A percentile compares a stretch with the other conserved stretches of the same genome.
Conservation (phyloP, 352 stramenopile genomes). For the Phytophthora pinifolia region DNA sequence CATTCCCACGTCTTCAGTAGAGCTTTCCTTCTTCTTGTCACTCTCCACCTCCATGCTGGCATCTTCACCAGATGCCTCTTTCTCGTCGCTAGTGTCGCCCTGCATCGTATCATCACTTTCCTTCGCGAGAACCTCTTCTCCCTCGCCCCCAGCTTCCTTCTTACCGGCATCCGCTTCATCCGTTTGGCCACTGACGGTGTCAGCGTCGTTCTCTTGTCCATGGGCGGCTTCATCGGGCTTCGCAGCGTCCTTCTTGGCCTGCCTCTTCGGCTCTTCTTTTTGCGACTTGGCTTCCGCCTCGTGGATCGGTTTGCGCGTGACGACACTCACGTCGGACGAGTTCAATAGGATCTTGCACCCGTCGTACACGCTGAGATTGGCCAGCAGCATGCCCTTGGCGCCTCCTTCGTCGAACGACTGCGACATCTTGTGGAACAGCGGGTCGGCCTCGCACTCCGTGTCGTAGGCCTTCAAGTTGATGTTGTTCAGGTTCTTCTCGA, state of each 20-base stretch:
- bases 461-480: slow-evolving; percentile 89
- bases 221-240: slow-evolving; percentile 12
- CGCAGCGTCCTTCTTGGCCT: slow-evolving; percentile 10
- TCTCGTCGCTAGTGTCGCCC: slow-evolving; percentile 1
- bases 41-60: slow-evolving; percentile 3
- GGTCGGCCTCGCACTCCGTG: slow-evolving; percentile 86
- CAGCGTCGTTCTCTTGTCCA: slow-evolving; percentile 4
- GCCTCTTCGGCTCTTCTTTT: slow-evolving; percentile 1
- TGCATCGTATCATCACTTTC: slow-evolving; percentile 5
- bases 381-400: slow-evolving; percentile 91
- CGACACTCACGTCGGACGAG: slow-evolving; percentile 68
- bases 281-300: slow-evolving; percentile 24
- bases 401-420: slow-evolving; percentile 92
- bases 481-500: slow-evolving; percentile 89
- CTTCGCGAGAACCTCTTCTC: neutral
- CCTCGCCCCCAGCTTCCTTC: slow-evolving; percentile 1
- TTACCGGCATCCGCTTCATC: slow-evolving; percentile 1
- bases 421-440: slow-evolving; percentile 93
- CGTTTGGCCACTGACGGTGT: neutral
- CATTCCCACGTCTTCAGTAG: slow-evolving; percentile 2
- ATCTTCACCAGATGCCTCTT: slow-evolving; percentile 1
- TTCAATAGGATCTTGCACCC: slow-evolving; percentile 86
- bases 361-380: slow-evolving; percentile 90
- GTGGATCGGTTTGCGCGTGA: slow-evolving; percentile 50
- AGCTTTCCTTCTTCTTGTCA: slow-evolving; percentile 6